Base-by-base conservation (phyloP, 1,139 yeast species). In the Yamadazyma songkhlaensis region DNA sequence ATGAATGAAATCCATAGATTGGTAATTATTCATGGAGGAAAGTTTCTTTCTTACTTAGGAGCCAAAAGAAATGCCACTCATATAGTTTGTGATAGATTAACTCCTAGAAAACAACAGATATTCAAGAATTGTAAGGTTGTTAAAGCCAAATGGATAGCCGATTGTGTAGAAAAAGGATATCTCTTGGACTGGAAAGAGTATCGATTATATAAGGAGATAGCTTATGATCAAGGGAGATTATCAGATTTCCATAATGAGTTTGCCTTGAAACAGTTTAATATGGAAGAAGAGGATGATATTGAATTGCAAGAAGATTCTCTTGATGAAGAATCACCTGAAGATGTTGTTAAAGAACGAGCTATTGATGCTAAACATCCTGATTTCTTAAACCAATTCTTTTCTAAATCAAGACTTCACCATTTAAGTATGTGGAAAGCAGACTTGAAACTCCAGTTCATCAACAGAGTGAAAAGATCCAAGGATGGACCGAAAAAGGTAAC, bases 361-460 rank as follows among this genome's bases (percentile, higher is more conserved):
- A 54, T 63, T 43, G 83, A 81, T 54, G 86, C 94, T n/a, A 79
- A 72, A 40, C 82, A 86, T 51, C 96, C 96, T 0, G 77, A 79
- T 33, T 92, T 89, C 51, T 62, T 92, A 24, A 55, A 71, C 9
- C 72, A 72, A 30, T 92, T 84, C 55, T 90, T 89, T 58, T 75
- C 82, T 6, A 79, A 84, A 41, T 89, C 97, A 2, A 67, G 98
- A 41, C 64, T 92, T 22, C 98, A 92, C 53, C 96, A 88, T 57
- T 64, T 92, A 34, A 84, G 96, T 47, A 72, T 80, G 3, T 88
- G 96, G 95, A 90, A 89, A 55, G 76, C 89, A 0, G 87, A 83
- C 34, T 64, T 92, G 17, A 68, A 88, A 36, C 68, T 79, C 2
- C 73, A 74, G 29, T 86, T 84, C 46, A 64, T 80, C 36, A 56